Percentiles rank a stretch among this genome's conserved stretches.
Conservation (phyloP, 176 grass and related monocot genomes). For the Oryza meridionalis region DNA sequence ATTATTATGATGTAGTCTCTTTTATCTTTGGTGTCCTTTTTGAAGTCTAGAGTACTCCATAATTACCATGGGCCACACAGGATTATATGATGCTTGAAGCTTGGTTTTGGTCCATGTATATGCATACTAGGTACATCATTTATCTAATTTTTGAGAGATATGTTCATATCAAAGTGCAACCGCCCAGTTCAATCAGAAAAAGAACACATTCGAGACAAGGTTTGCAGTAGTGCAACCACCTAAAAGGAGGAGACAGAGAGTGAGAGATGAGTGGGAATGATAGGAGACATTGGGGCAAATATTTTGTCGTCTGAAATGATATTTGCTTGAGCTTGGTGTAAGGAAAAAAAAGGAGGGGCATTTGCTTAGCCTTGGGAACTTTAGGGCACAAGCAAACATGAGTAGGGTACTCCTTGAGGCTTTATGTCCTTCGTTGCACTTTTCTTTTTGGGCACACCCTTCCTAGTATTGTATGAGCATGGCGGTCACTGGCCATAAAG, state of each 20-base stretch:
- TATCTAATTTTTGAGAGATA: neutral
- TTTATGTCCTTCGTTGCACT: slow-evolving; percentile 50
- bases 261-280: slow-evolving; percentile 23
- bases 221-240: slow-evolving; percentile 10
- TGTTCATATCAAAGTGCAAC: slow-evolving; percentile 21
- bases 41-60: slow-evolving; percentile 34
- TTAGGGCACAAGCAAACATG: slow-evolving; percentile 68
- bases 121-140: slow-evolving; percentile 36
- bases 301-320: slow-evolving; percentile 31
- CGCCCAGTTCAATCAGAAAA: slow-evolving; percentile 2
- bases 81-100: slow-evolving; percentile 56
- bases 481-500: slow-evolving; percentile 46
- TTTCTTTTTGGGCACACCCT: slow-evolving; percentile 51
- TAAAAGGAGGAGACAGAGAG: neutral
- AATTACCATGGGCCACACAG: slow-evolving; percentile 24
- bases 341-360: slow-evolving; percentile 8
- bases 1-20: slow-evolving; percentile 36
- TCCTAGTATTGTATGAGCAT: slow-evolving; percentile 46
- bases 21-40: slow-evolving; percentile 36
- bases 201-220: slow-evolving; percentile 13
- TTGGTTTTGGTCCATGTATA: slow-evolving; percentile 37
- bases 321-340: slow-evolving; percentile 39
- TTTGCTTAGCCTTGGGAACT: slow-evolving; percentile 59
- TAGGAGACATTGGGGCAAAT: neutral
- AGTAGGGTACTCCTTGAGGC: slow-evolving; percentile 50